These are phyloP conservation scores for Taphrina confusa DNA, from an alignment of 1,139 yeast species.

Conservation along the genomic window DNA sequence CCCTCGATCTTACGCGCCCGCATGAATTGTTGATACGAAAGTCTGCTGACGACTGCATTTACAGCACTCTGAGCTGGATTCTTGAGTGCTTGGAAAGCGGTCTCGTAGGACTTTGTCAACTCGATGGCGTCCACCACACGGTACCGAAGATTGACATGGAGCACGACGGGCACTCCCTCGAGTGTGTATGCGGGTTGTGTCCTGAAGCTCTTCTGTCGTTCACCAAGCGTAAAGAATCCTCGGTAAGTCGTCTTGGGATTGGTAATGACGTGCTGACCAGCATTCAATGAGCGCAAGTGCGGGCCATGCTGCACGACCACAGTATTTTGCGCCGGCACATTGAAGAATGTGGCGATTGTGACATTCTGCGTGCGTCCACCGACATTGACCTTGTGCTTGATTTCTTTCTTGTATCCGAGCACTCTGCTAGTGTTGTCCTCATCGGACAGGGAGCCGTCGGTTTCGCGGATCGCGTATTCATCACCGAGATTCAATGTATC, in stretches of 20 bases:
- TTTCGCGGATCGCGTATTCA: constrained; percentile 20
- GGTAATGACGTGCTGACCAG: constrained; percentile 26
- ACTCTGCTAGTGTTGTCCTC: constrained; percentile 5
- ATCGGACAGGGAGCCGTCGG: constrained; percentile 1
- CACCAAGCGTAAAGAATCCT: constrained; percentile 30
- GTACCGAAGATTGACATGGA: constrained; percentile 27
- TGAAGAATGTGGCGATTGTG: constrained; percentile 26
- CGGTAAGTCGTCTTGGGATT: constrained; percentile 22
- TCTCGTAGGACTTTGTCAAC: constrained; percentile 28
- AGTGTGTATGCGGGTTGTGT: constrained; percentile 26
- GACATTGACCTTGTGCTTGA: constrained; percentile 12
- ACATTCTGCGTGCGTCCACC: constrained; percentile 7
- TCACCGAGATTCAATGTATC: constrained; percentile 28
- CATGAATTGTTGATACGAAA: constrained; percentile 25
- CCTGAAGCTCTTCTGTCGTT: constrained; percentile 26
- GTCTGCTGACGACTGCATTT: constrained; percentile 24
- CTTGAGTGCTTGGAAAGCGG: constrained; percentile 26
- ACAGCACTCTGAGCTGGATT: constrained; percentile 28
- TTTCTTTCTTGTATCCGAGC: constrained; percentile 28
- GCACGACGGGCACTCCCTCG: constrained; percentile 29
- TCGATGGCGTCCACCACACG: constrained; percentile 26
- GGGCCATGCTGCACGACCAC: constrained; percentile 24
- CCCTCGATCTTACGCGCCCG: constrained; percentile 17
- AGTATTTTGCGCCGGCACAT: constrained; percentile 27
- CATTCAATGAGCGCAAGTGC: constrained; percentile 1